These are phyloP conservation scores for Talaromyces stipitatus DNA, from an alignment of 495 filamentous ascomycete species.

Conservation along the genomic window DNA sequence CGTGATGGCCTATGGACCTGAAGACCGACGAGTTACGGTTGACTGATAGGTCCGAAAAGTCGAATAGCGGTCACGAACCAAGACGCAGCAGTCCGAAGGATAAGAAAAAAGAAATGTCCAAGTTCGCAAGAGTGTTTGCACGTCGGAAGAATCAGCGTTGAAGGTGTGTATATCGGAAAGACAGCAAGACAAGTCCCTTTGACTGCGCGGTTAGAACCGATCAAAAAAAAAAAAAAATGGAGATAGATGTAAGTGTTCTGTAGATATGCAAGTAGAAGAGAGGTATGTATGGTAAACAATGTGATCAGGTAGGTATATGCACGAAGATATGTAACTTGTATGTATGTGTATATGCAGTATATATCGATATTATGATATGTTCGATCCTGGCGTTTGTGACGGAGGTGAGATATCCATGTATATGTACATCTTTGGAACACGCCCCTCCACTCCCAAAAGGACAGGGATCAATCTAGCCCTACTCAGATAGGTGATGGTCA, in stretches of 20 bases:
- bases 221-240: not conserved
- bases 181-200: too few species aligned
- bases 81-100: not conserved
- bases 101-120: not conserved
- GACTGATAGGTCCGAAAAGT: not conserved
- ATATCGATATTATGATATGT: not conserved
- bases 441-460: not conserved
- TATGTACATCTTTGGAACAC: not conserved
- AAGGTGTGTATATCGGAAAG: not conserved
- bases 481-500: not conserved
- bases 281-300: conserved; percentile 3
- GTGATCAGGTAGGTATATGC: not conserved
- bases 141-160: not conserved
- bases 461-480: not conserved
- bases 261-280: conserved; percentile 5
- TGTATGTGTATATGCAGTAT: not conserved
- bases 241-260: not conserved
- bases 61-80: not conserved
- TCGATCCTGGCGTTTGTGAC: not conserved
- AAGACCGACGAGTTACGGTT: not conserved
- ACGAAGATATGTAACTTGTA: not conserved
- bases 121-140: not conserved
- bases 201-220: too few species aligned
- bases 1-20: not conserved
- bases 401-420: not conserved